Conservation (phyloP, 441 rosid genomes). For the Bocquillonia castaneifolia region DNA sequence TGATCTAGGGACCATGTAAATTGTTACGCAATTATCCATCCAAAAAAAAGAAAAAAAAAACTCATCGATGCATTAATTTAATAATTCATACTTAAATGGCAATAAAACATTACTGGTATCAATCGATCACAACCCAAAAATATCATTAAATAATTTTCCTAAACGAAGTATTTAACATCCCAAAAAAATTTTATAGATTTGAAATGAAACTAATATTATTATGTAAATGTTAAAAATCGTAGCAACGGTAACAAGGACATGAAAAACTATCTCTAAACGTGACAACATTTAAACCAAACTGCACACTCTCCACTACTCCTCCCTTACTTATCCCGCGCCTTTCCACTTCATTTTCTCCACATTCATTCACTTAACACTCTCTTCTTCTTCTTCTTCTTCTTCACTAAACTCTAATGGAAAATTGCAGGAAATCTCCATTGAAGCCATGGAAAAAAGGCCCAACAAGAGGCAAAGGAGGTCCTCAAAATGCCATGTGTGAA, state of each 20-base stretch:
- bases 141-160: too few species aligned
- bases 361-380: conserved; percentile 2
- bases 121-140: too few species aligned
- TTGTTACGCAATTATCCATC: too few species aligned
- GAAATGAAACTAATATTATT: neutral
- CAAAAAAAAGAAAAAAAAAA: too few species aligned
- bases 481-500: conserved; percentile 77
- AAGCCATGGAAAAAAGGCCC: conserved; percentile 97
- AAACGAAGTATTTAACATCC: too few species aligned
- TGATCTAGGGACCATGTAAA: too few species aligned
- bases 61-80: too few species aligned
- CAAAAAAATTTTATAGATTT: neutral
- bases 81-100: too few species aligned
- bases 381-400: conserved; percentile 10
- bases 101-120: too few species aligned
- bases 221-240: neutral
- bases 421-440: conserved; percentile 44
- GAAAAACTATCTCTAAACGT: conserved; percentile 44
- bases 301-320: conserved; percentile 24
- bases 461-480: conserved; percentile 91
- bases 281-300: conserved; percentile 65
- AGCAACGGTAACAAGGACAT: conserved; percentile 64
- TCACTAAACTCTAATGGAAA: conserved; percentile 35
- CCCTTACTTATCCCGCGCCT: conserved; percentile 55
- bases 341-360: conserved; percentile 22